Percentiles rank a stretch among this genome's conserved stretches.
phyloP scores from a whole-genome alignment of 148 eudicot species.

The Rhododendron henanense region DNA sequence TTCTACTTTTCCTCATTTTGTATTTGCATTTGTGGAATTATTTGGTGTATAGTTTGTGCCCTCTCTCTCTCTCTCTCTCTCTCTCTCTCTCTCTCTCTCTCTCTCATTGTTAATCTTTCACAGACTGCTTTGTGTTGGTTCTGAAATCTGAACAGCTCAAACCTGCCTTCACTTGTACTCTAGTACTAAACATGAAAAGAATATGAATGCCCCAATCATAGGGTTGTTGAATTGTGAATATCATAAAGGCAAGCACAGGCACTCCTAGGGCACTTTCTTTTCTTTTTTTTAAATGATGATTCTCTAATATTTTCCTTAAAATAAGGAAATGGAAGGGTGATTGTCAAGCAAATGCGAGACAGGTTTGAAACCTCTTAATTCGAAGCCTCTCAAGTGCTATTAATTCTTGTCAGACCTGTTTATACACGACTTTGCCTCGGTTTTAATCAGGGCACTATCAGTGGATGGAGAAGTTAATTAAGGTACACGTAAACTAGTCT shows the following conservation, averaged over 20 bases:
- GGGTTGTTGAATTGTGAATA: neutral
- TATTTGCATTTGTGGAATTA: constrained; percentile 19
- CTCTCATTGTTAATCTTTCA: neutral
- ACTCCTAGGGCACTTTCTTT: neutral
- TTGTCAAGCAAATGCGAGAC: neutral
- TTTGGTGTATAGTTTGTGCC: neutral
- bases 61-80: neutral
- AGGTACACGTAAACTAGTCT: too few relatives aligned
- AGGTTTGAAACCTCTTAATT: neutral
- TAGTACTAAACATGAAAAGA: neutral
- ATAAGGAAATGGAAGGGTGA: neutral
- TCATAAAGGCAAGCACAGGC: neutral
- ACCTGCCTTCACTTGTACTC: neutral
- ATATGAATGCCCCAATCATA: neutral
- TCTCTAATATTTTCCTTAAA: neutral
- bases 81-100: neutral
- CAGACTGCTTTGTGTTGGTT: neutral
- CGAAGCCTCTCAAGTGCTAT: neutral
- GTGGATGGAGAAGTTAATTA: neutral
- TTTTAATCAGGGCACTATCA: neutral
- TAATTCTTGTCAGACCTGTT: neutral
- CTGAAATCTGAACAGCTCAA: neutral
- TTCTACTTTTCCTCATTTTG: constrained; percentile 7
- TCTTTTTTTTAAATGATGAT: neutral
- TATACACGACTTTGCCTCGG: neutral